Evolutionary conservation across 2,329 filamentous ascomycete species (phyloP).

Genomic region (Pestalotiopsis sp.): DNA sequence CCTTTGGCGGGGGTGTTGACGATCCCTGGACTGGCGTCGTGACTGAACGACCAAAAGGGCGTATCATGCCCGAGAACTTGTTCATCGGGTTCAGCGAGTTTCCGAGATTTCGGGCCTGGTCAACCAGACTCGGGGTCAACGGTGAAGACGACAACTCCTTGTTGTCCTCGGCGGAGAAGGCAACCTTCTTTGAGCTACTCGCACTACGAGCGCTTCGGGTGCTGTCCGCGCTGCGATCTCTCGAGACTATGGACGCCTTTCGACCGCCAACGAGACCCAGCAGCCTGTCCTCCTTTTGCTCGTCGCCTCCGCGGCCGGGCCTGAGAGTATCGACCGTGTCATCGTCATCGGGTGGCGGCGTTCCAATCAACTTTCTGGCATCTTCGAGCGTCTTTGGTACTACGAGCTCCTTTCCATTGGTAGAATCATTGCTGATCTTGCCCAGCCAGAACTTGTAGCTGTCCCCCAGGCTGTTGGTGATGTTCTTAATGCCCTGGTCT

Average conservation of each 20-base stretch:
- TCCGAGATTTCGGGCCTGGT: slow-evolving; percentile 80
- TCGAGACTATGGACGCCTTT: slow-evolving; percentile 38
- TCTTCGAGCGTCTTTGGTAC: slow-evolving; percentile 92
- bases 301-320: slow-evolving; percentile 48
- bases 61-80: slow-evolving; percentile 72
- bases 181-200: slow-evolving; percentile 60
- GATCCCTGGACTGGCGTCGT: slow-evolving; percentile 36
- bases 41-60: slow-evolving; percentile 69
- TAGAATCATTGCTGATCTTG: slow-evolving; percentile 75
- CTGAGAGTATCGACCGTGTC: slow-evolving; percentile 60
- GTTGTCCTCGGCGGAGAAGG: slow-evolving; percentile 48
- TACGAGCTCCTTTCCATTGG: slow-evolving; percentile 50
- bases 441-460: slow-evolving; percentile 94
- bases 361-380: slow-evolving; percentile 83
- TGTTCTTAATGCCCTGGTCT: slow-evolving; percentile 89
- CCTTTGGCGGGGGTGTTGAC: slow-evolving; percentile 34
- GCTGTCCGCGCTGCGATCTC: slow-evolving; percentile 81
- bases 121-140: slow-evolving; percentile 66
- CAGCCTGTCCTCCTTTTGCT: slow-evolving; percentile 63
- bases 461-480: slow-evolving; percentile 85
- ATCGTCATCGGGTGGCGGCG: slow-evolving; percentile 65
- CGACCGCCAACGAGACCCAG: slow-evolving; percentile 73
- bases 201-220: slow-evolving; percentile 62
- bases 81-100: slow-evolving; percentile 83
- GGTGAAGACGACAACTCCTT: slow-evolving; percentile 33